Evolutionary conservation across 2,329 filamentous ascomycete genomes (phyloP), one percentile per base, ranked within the genome.

Genomic region (Fusarium citri): DNA sequence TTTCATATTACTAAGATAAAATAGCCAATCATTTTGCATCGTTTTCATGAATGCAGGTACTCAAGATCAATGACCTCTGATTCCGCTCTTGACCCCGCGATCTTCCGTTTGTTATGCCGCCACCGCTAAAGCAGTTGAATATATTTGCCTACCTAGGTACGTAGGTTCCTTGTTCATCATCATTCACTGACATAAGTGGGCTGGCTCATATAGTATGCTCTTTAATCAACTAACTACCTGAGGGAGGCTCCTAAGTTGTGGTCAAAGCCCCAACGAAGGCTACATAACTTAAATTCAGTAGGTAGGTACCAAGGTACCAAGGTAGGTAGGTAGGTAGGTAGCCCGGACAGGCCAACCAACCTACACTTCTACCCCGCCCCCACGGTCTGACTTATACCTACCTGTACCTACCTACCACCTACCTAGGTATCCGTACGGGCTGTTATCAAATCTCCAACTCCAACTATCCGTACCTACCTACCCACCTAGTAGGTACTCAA

Each of bases 371-470:
- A 60, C 61, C 63, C 61, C 61, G 28, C 61, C 54, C 47, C 55
- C 26, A 53, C 59, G 34, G 40, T 28, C 40, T 22, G 16, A 25
- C 23, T 30, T 26, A 31, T 28, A 28, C 11, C 26, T 28, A 28
- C 31, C n/a, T n/a, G n/a, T 23, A 37, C 31, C 31, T 31, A 31
- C n/a, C n/a, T 30, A 30, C 12, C 15, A 28, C 4, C 6, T 30
- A 28, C 1, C 11, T 28, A 28, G 14, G 3, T 15, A n/a, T n/a
- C n/a, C n/a, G n/a, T n/a, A n/a, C n/a, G n/a, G n/a, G n/a, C n/a
- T n/a, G n/a, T 37, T 64, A 53, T 58, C 54, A 60, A 15, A 60
- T 66, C 61, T 49, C 61, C 61, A 60, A 66, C 61, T 66, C 30
- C 42, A 61, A 16, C 41, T 25, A 53, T 41, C 22, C 20, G 22